Evolutionary conservation across 2,329 filamentous ascomycete genomes (phyloP).

Genomic region (Coniochaeta pulveracea): DNA sequence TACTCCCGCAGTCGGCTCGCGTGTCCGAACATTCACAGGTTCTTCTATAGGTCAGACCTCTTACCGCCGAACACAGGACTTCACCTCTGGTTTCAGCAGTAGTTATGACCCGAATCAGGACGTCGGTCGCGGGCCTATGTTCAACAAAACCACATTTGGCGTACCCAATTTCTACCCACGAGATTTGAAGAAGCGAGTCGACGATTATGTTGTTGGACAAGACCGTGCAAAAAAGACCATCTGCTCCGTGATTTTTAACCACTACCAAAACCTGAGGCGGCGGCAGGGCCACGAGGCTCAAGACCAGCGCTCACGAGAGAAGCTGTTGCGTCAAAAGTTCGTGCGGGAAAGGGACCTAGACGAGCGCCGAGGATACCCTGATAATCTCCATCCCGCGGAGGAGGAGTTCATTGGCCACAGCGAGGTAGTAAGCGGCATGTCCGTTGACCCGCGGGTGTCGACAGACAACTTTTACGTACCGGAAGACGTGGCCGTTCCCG

Average conservation of each 20-base stretch:
- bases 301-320: slow-evolving; percentile 46
- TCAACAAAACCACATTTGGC: slow-evolving; percentile 43
- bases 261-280: slow-evolving; percentile 80
- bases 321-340: slow-evolving; percentile 58
- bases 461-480: slow-evolving; percentile 33
- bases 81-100: slow-evolving; percentile 47
- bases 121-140: slow-evolving; percentile 46
- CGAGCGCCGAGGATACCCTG: slow-evolving; percentile 16
- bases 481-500: slow-evolving; percentile 30
- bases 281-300: slow-evolving; percentile 67
- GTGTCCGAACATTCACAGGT: too few relatives aligned
- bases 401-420: slow-evolving; percentile 44
- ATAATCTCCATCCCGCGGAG: slow-evolving; percentile 62
- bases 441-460: slow-evolving; percentile 22
- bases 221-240: slow-evolving; percentile 90
- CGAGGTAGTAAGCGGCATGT: slow-evolving; percentile 31
- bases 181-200: slow-evolving; percentile 77
- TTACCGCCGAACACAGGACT: slow-evolving; percentile 32
- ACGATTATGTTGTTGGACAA: slow-evolving; percentile 94
- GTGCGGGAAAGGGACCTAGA: slow-evolving; percentile 53
- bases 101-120: slow-evolving; percentile 46
- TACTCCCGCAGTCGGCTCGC: too few relatives aligned
- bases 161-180: slow-evolving; percentile 54
- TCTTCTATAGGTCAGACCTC: slow-evolving; percentile 16
- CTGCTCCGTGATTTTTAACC: slow-evolving; percentile 89